These are phyloP conservation scores for Phialophora tarda DNA, from an alignment of 2,329 filamentous ascomycete species.

Conservation along the genomic window DNA sequence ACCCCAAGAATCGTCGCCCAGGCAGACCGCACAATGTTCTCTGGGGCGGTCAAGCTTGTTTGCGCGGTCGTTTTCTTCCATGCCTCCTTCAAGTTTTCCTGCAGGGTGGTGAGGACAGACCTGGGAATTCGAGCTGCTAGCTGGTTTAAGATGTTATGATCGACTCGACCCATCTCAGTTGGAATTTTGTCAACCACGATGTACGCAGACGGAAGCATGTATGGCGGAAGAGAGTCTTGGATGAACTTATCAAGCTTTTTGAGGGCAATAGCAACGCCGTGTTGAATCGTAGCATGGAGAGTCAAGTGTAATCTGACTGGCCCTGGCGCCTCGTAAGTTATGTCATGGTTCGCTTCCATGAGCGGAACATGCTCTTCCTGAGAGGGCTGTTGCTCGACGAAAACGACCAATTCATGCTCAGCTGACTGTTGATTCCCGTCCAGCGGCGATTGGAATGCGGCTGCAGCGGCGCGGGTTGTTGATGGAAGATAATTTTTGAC, in stretches of 20 bases:
- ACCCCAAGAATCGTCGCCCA: conserved; percentile 46
- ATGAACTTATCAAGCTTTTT: conserved; percentile 50
- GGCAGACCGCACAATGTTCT: conserved; percentile 31
- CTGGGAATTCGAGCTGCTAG: conserved; percentile 47
- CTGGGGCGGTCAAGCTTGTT: conserved; percentile 46
- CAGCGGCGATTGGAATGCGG: conserved; percentile 4
- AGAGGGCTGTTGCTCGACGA: conserved; percentile 5
- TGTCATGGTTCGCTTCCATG: conserved; percentile 36
- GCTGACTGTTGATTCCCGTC: conserved; percentile 44
- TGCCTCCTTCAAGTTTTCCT: conserved; percentile 39
- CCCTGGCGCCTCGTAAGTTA: conserved; percentile 34
- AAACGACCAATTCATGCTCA: conserved; percentile 5
- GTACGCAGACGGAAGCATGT: conserved; percentile 56
- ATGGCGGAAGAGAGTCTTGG: conserved; percentile 53
- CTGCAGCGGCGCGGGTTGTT: conserved; percentile 4
- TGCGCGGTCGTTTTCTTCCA: conserved; percentile 45
- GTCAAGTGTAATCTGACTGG: conserved; percentile 27
- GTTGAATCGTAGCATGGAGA: conserved; percentile 36
- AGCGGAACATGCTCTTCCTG: conserved; percentile 43
- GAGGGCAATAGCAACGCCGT: conserved; percentile 45
- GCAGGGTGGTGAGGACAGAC: conserved; percentile 34
- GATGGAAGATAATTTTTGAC: conserved; percentile 47
- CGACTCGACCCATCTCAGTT: conserved; percentile 39
- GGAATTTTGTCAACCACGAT: conserved; percentile 46
- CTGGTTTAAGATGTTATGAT: conserved; percentile 49